Evolutionary conservation across 768 basidiomycete genomes (phyloP).

Genomic region (Dioszegia aurantiaca): DNA sequence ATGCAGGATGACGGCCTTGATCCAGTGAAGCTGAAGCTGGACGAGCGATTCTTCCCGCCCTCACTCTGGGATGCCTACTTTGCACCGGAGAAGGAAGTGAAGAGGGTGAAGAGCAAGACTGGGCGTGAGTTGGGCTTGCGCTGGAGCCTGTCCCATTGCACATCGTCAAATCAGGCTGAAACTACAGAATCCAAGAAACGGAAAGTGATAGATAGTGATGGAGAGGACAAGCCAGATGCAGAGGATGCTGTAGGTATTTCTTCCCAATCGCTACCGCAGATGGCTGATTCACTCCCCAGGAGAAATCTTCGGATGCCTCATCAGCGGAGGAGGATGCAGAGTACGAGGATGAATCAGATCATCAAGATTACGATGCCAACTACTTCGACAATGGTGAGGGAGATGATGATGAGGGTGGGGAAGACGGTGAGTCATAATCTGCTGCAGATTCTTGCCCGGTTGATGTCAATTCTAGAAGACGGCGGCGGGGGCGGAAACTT

Average conservation of each 20-base stretch:
- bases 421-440: conserved; percentile 28
- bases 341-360: conserved; percentile 39
- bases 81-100: conserved; percentile 21
- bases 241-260: conserved; percentile 33
- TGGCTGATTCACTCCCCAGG: conserved; percentile 9
- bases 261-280: not conserved
- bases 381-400: conserved; percentile 51
- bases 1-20: conserved; percentile 18
- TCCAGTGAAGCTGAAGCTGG: conserved; percentile 24
- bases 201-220: conserved; percentile 15
- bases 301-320: conserved; percentile 26
- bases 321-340: conserved; percentile 41
- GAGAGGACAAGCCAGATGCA: conserved; percentile 21
- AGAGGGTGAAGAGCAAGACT: conserved; percentile 13
- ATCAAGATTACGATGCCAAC: conserved; percentile 48
- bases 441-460: not conserved
- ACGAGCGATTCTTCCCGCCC: conserved; percentile 38
- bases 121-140: too few species aligned
- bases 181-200: conserved; percentile 14
- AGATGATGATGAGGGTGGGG: conserved; percentile 44
- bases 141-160: not conserved
- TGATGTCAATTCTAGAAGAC: conserved; percentile 9
- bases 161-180: conserved; percentile 4
- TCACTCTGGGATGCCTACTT: conserved; percentile 41
- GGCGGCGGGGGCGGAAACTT: conserved; percentile 26